Base-by-base conservation (phyloP, 2,329 filamentous ascomycete species). In the Curvularia sp. region DNA sequence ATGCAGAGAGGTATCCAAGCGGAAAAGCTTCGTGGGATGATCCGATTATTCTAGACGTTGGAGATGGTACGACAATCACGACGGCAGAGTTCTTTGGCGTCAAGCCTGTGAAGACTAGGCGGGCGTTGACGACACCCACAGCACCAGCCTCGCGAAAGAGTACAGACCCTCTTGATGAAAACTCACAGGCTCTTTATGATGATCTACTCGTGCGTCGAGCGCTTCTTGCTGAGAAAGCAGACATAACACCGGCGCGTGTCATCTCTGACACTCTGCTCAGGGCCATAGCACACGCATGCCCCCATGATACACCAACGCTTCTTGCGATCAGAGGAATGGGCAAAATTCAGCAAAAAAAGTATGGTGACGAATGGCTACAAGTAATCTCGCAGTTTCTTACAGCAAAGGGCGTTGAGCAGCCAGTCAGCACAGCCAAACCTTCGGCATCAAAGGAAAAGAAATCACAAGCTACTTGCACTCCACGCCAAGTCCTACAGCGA, bases 351-450 rank as follows among this genome's bases (percentile, higher is more conserved):
- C 46, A 59, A 34, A 51, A 65, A 21, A 67, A 61, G 23, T 76
- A 73, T 25, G 75, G 74, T 1, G 52, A 66, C 1, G 63, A 63
- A 6, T 73, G 70, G 67, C 60, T 77, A 3, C 59, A 69, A 13
- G 57, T 71, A 10, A 69, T 75, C 5, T 52, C 57, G 3, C 45
- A 55, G 1, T 73, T 69, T 25, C 23, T 64, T 9, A 47, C 52
- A 2, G 43, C 32, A 8, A 51, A 67, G 27, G 46, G 49, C 12
- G 27, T 55, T 19, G 12, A 52, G 10, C 21, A 45, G n/a, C 12
- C 45, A 13, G 42, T 18, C 5, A 53, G 36, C 8, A 25, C 25
- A 18, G 27, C 54, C 5, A 25, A 46, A 15, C 10, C n/a, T 9
- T 19, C 13, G 18, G 21, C 48, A 13, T 21, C 47, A 3, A 51